A percentile compares a stretch with the other conserved stretches of the same genome.
Conservation (phyloP, 1,284 basidiomycete genomes). For the Malassezia sympodialis region DNA sequence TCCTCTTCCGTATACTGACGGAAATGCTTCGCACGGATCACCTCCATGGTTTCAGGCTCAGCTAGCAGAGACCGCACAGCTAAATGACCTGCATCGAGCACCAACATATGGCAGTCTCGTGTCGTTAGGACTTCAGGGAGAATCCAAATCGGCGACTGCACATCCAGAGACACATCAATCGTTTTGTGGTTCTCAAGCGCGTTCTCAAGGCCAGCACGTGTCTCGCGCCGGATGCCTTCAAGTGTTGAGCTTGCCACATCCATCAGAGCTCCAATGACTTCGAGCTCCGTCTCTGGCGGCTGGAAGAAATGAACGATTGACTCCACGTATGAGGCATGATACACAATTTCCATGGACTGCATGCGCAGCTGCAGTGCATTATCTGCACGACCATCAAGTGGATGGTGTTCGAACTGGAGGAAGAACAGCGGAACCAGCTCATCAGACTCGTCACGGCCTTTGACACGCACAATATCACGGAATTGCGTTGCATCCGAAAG, state of each 20-base stretch:
- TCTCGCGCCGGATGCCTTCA: constrained; percentile 88
- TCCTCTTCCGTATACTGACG: constrained; percentile 81
- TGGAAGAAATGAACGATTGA: constrained; percentile 85
- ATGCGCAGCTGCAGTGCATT: constrained; percentile 79
- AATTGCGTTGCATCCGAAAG: constrained; percentile 73
- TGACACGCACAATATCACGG: constrained; percentile 86
- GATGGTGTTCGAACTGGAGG: constrained; percentile 83
- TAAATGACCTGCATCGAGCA: constrained; percentile 95
- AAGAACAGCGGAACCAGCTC: constrained; percentile 66
- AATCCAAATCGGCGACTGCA: constrained; percentile 95
- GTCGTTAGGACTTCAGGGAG: constrained; percentile 75
- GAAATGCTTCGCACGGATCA: constrained; percentile 74
- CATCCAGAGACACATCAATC: constrained; percentile 84
- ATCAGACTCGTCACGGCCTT: constrained; percentile 49
- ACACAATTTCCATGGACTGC: constrained; percentile 96
- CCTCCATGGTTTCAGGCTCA: constrained; percentile 68
- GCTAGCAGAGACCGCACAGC: constrained; percentile 81
- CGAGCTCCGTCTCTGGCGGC: constrained; percentile 86
- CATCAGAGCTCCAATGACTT: constrained; percentile 64
- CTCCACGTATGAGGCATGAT: constrained; percentile 88
- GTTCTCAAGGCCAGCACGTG: constrained; percentile 84
- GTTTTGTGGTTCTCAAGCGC: constrained; percentile 90
- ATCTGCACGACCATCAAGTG: constrained; percentile 84
- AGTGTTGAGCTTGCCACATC: constrained; percentile 87
- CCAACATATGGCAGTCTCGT: constrained; percentile 69